Conservation (phyloP, 345 rosid genomes). For the Gossypium raimondii region DNA sequence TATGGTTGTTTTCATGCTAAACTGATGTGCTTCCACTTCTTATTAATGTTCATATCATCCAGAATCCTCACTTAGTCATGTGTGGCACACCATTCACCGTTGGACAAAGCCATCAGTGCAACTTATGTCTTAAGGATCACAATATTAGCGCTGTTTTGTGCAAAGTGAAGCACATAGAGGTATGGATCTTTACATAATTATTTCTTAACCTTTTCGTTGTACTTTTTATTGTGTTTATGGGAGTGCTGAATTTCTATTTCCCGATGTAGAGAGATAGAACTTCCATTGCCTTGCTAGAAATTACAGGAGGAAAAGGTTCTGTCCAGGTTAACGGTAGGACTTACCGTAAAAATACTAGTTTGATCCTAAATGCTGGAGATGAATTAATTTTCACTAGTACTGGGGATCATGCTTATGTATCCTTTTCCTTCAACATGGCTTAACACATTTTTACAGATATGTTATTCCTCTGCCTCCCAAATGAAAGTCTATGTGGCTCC, state of each 20-base stretch:
- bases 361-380: slow-evolving; percentile 76
- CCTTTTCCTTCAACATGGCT: slow-evolving; percentile 32
- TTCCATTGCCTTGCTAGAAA: slow-evolving; percentile 57
- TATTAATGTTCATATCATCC: slow-evolving; percentile 29
- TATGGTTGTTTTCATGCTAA: neutral
- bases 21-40: slow-evolving; percentile 17
- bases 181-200: slow-evolving; percentile 23
- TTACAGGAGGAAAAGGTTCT: slow-evolving; percentile 69
- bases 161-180: slow-evolving; percentile 73
- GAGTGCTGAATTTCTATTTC: slow-evolving; percentile 21
- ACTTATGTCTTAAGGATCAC: slow-evolving; percentile 67
- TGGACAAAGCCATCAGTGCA: slow-evolving; percentile 69
- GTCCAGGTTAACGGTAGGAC: slow-evolving; percentile 81
- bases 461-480: neutral
- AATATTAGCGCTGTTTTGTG: slow-evolving; percentile 54
- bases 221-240: neutral
- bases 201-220: slow-evolving; percentile 3
- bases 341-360: slow-evolving; percentile 39
- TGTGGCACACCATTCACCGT: slow-evolving; percentile 56
- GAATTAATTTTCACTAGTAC: slow-evolving; percentile 70
- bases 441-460: neutral
- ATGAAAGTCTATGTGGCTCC: neutral
- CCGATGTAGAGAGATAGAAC: slow-evolving; percentile 53
- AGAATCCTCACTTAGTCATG: slow-evolving; percentile 75
- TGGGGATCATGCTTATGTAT: slow-evolving; percentile 93